Conservation (phyloP, 345 rosid genomes). For the Balakata baccata region DNA sequence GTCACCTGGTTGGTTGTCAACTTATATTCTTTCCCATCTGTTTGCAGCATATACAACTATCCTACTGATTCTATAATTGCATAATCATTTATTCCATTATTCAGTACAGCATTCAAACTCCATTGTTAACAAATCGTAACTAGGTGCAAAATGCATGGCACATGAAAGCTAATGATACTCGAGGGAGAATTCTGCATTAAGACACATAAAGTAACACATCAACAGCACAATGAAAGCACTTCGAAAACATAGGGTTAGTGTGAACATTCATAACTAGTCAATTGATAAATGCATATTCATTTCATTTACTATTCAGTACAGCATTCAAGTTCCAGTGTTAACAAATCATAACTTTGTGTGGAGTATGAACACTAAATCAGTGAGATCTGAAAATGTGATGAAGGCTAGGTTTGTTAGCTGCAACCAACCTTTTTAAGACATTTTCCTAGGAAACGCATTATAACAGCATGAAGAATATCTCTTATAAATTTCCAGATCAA, state of each 20-base stretch:
- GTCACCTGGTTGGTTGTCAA: conserved; percentile 29
- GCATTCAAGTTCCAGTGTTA: conserved; percentile 1
- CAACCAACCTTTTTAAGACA: background rate
- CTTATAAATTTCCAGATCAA: background rate
- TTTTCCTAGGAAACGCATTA: background rate
- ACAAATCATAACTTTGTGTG: background rate
- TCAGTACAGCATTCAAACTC: too few relatives aligned
- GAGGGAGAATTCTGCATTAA: too few relatives aligned
- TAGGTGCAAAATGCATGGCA: too few relatives aligned
- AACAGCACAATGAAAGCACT: background rate
- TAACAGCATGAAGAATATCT: background rate
- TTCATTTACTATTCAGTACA: background rate
- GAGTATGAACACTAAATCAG: background rate
- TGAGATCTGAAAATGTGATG: too few relatives aligned
- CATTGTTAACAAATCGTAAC: too few relatives aligned
- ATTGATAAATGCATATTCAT: background rate
- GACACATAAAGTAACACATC: too few relatives aligned
- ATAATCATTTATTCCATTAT: too few relatives aligned
- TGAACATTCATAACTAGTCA: background rate
- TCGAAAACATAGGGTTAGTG: background rate
- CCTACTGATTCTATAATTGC: conserved; percentile 21
- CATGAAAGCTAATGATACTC: too few relatives aligned
- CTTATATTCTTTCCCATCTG: conserved; percentile 23
- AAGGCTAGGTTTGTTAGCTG: background rate
- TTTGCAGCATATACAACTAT: conserved; percentile 11